Evolutionary conservation across 73 alveolate genomes (phyloP).

Genomic region (Paramecium primaurelia): DNA sequence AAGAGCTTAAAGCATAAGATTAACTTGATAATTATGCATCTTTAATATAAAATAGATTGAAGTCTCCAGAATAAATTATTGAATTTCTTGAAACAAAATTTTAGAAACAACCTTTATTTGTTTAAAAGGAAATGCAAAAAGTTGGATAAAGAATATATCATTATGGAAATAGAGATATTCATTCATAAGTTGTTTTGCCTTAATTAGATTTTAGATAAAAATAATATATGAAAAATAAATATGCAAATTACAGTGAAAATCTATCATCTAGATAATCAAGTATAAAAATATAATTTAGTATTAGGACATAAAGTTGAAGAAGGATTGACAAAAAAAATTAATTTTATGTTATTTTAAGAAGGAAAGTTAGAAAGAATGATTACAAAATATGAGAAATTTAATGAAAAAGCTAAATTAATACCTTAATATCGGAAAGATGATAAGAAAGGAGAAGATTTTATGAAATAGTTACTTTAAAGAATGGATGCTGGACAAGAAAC

Average conservation of each 20-base stretch:
- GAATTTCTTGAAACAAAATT: not conserved
- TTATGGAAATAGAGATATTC: not conserved
- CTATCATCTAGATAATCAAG: not conserved
- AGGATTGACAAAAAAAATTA: not conserved
- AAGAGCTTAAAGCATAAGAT: not conserved
- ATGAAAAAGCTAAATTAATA: conserved; percentile 19
- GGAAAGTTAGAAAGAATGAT: conserved; percentile 47
- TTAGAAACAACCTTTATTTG: not conserved
- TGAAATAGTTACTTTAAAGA: not conserved
- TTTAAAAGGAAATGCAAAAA: not conserved
- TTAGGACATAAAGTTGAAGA: not conserved
- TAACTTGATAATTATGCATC: not conserved
- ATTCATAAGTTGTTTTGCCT: not conserved
- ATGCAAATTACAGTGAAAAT: not conserved
- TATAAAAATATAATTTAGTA: not conserved
- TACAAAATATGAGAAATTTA: not conserved
- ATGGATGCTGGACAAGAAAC: not conserved
- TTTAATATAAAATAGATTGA: not conserved
- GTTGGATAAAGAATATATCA: not conserved
- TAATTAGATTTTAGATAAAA: not conserved
- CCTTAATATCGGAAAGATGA: conserved; percentile 25
- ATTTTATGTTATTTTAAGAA: conserved; percentile 10
- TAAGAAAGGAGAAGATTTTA: not conserved
- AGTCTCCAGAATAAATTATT: not conserved
- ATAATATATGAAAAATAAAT: not conserved